Base-by-base conservation (phyloP, 2,329 filamentous ascomycete genomes). In the Ilyonectria sp. region DNA sequence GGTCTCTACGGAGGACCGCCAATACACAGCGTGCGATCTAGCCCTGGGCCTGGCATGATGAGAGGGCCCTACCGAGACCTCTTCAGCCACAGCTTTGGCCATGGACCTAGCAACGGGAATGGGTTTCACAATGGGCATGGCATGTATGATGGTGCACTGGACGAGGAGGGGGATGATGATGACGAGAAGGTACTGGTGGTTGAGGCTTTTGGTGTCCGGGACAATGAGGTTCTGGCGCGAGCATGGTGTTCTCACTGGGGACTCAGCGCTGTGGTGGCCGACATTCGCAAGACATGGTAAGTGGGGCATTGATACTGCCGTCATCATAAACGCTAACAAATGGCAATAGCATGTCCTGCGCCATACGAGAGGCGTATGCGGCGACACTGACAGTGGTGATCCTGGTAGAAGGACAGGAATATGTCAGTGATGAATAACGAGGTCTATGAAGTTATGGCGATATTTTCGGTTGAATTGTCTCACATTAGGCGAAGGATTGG, bases 211-310 rank as follows among this genome's bases (percentile, higher is more conserved):
- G 92, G 92, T 1, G 91, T 92, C 23, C 84, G 84, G 55, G 92
- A 94, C 78, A 94, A 94, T 71, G 92, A 94, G 79, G 92, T 94
- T 4, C 86, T 94, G 73, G 92, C 91, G 1, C 84, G 92, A 69
- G 92, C 92, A 7, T 94, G 92, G 92, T 94, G 92, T 77, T 88
- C 91, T 62, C 91, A 93, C 74, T 93, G 91, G 88, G 92, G 92
- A 2, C 80, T 93, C 73, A 90, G 87, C 75, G 92, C 92, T 1
- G 82, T 94, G 19, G 87, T 94, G 65, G 91, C 91, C 9, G 91
- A 94, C 78, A 78, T 93, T 59, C 83, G 86, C 65, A 89, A 86
- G 81, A 94, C 92, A 17, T 94, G 89, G 88, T 90, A 74, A 79
- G 87, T 83, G 54, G 54, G 43, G 29, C 17, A 9, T 23, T 46